A percentile compares a stretch with the other conserved stretches of the same genome.
These are phyloP conservation scores for Clausena lansium DNA, from an alignment of 345 rosid genomes.

Conservation along the genomic window DNA sequence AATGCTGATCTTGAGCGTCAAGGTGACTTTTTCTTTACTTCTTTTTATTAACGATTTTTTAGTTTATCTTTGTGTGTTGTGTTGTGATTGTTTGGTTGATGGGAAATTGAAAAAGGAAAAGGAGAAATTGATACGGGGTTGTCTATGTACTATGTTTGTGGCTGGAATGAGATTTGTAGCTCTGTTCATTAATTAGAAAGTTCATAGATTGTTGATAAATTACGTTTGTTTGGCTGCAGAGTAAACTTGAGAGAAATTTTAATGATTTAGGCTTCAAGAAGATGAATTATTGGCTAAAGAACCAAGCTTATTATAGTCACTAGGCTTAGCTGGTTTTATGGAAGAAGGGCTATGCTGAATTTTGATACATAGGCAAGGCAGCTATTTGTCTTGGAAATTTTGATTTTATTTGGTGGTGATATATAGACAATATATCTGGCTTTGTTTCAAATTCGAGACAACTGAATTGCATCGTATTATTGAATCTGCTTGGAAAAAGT, in stretches of 20 bases:
- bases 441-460: neutral
- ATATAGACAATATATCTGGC: neutral
- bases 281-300: neutral
- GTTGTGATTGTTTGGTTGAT: constrained; percentile 4
- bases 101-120: neutral
- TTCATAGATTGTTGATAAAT: neutral
- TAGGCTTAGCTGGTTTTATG: neutral
- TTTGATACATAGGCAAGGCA: neutral
- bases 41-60: neutral
- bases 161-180: neutral
- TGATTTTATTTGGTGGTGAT: neutral
- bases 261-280: neutral
- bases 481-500: neutral
- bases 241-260: neutral
- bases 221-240: neutral
- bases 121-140: neutral
- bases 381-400: neutral
- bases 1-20: constrained; percentile 51
- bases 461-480: neutral
- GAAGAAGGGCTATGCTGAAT: neutral
- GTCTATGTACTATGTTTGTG: neutral
- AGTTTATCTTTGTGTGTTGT: neutral
- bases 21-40: constrained; percentile 36
- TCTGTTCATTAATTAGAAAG: neutral
- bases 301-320: neutral